A percentile compares a stretch with the other conserved stretches of the same genome.
Conservation (phyloP, 495 filamentous ascomycete species). For the Neurospora terricola region DNA sequence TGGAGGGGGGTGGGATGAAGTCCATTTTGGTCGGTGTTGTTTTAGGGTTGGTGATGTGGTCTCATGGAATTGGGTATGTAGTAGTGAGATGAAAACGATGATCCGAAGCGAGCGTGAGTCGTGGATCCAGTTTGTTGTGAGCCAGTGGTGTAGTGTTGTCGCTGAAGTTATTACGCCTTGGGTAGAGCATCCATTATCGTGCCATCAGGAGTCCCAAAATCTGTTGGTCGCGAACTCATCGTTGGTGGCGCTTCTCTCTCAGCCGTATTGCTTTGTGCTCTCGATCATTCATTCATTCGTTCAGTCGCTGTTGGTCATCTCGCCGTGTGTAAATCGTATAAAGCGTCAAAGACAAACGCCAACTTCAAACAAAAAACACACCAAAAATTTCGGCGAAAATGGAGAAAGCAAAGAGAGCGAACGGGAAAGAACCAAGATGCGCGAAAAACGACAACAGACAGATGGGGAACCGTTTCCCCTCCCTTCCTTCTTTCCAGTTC, state of each 20-base stretch:
- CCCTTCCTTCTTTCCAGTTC: background rate
- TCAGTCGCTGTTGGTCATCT: background rate
- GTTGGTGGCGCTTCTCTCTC: background rate
- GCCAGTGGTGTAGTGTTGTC: background rate
- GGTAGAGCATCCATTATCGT: background rate
- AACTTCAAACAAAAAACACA: background rate
- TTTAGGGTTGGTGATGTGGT: background rate
- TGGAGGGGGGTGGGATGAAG: slow-evolving; percentile 15
- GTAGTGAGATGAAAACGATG: background rate
- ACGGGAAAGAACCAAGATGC: background rate
- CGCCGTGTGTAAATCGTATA: background rate
- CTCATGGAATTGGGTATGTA: background rate
- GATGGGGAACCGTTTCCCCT: background rate
- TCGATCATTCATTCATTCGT: background rate
- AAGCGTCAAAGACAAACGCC: background rate
- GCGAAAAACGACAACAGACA: background rate
- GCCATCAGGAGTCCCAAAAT: background rate
- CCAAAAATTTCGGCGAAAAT: background rate
- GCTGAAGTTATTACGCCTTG: background rate
- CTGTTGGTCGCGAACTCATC: background rate
- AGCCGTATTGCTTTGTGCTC: background rate
- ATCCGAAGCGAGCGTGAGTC: background rate
- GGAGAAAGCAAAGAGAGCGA: background rate
- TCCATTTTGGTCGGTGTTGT: slow-evolving; percentile 6
- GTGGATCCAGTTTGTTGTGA: background rate